A percentile compares a stretch with the other conserved stretches of the same genome.
Conservation (phyloP, 1,139 yeast genomes). For the Sugiyamaella castrensis region DNA sequence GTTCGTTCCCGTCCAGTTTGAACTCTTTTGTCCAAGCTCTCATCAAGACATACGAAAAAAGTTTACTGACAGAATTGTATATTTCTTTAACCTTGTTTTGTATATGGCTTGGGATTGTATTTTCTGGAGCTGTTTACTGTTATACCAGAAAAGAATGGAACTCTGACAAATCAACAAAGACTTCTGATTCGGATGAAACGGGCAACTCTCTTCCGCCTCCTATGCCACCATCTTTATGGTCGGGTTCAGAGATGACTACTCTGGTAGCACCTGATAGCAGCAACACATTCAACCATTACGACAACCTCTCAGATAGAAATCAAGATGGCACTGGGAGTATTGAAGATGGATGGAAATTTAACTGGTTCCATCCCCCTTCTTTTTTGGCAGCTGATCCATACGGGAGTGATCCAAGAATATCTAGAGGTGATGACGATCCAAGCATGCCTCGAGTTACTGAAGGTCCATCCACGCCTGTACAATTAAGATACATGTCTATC, state of each 20-base stretch:
- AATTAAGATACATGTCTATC: constrained; percentile 6
- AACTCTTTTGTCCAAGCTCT: constrained; percentile 15
- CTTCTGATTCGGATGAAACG: not conserved
- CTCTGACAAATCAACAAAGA: constrained; percentile 2
- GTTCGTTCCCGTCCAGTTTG: not conserved
- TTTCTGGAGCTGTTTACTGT: constrained; percentile 26
- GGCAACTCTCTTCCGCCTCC: not conserved
- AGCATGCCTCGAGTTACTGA: constrained; percentile 2
- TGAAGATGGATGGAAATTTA: constrained; percentile 13
- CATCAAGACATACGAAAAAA: constrained; percentile 22
- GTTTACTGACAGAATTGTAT: constrained; percentile 26
- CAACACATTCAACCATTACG: too few relatives aligned
- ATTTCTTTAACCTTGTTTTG: constrained; percentile 24
- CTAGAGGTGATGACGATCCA: not conserved
- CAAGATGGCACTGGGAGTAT: not conserved
- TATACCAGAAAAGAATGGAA: not conserved
- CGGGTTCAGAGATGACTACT: too few relatives aligned
- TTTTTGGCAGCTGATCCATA: constrained; percentile 11
- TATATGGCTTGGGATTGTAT: constrained; percentile 28
- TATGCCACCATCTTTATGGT: not conserved
- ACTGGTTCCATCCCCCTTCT: constrained; percentile 17
- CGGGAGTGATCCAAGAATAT: not conserved
- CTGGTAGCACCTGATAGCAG: too few relatives aligned
- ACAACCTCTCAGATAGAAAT: too few relatives aligned
- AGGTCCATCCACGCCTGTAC: not conserved